Conservation (phyloP, 1,139 yeast species). For the Taiozyma sp. region DNA sequence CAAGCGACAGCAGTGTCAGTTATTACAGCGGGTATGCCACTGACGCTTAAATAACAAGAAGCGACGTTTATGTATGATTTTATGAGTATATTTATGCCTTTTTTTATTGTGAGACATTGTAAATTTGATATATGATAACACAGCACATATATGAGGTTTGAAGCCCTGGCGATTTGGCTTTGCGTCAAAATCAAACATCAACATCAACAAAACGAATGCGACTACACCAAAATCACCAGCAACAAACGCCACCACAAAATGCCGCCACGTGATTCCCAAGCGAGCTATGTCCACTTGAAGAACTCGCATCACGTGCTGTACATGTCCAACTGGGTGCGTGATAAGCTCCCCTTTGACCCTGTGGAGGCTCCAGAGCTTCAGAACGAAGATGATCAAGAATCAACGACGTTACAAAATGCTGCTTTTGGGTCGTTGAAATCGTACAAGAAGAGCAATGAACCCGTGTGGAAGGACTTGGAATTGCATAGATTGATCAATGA, state of each 20-base stretch:
- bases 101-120: too few species aligned
- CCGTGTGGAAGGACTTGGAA: conserved; percentile 32
- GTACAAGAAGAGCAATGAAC: conserved; percentile 23
- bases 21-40: conserved; percentile 80
- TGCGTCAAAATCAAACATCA: neutral
- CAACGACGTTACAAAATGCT: conserved; percentile 11
- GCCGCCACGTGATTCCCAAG: conserved; percentile 23
- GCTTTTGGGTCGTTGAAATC: conserved; percentile 26
- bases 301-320: conserved; percentile 31
- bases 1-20: conserved; percentile 76
- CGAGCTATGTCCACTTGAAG: conserved; percentile 29
- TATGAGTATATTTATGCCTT: neutral
- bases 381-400: conserved; percentile 21
- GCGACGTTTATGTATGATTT: neutral
- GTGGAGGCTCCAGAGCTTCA: conserved; percentile 26
- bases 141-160: neutral
- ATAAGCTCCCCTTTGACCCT: conserved; percentile 33
- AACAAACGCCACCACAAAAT: neutral
- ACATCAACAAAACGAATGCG: neutral
- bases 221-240: neutral
- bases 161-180: neutral
- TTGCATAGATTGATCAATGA: conserved; percentile 24
- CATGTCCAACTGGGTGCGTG: conserved; percentile 33
- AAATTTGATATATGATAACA: too few species aligned
- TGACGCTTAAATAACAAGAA: neutral